Conservation (phyloP, 495 filamentous ascomycete genomes). For the Pseudevernia furfuracea region DNA sequence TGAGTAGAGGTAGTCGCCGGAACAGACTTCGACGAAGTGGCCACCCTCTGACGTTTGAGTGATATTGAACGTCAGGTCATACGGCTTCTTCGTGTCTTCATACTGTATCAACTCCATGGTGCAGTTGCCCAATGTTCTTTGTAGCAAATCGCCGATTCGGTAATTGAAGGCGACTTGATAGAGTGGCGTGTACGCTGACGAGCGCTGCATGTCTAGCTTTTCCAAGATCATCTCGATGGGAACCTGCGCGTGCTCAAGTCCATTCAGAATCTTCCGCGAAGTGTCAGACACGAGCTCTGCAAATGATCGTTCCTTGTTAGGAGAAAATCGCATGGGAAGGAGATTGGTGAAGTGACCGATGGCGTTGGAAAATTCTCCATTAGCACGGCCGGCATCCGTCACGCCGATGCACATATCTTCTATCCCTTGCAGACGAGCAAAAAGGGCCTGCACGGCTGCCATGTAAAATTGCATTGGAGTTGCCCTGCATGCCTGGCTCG, state of each 20-base stretch:
- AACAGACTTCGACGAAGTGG: not conserved
- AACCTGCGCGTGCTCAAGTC: constrained; percentile 33
- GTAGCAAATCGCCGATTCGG: constrained; percentile 21
- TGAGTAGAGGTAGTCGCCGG: constrained; percentile 13
- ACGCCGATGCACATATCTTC: constrained; percentile 41
- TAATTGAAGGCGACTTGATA: constrained; percentile 41
- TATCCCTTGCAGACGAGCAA: constrained; percentile 22
- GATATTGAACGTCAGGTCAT: constrained; percentile 30
- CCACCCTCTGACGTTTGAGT: constrained; percentile 9
- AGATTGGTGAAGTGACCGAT: constrained; percentile 43
- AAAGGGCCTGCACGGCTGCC: constrained; percentile 32
- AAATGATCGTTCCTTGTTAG: not conserved
- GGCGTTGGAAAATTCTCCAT: constrained; percentile 27
- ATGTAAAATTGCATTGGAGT: constrained; percentile 43
- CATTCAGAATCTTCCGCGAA: too few species aligned
- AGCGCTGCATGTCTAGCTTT: constrained; percentile 31
- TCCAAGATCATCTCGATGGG: constrained; percentile 42
- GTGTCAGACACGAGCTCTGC: constrained; percentile 9
- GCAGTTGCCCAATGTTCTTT: constrained; percentile 23
- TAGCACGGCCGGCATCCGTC: constrained; percentile 36
- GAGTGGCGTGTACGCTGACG: constrained; percentile 30
- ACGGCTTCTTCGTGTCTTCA: constrained; percentile 25
- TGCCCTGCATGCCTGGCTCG: constrained; percentile 23
- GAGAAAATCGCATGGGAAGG: constrained; percentile 36
- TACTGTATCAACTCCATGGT: constrained; percentile 22